phyloP scores from a whole-genome alignment of 2,329 filamentous ascomycete genomes.

The Penicillium sp. region DNA sequence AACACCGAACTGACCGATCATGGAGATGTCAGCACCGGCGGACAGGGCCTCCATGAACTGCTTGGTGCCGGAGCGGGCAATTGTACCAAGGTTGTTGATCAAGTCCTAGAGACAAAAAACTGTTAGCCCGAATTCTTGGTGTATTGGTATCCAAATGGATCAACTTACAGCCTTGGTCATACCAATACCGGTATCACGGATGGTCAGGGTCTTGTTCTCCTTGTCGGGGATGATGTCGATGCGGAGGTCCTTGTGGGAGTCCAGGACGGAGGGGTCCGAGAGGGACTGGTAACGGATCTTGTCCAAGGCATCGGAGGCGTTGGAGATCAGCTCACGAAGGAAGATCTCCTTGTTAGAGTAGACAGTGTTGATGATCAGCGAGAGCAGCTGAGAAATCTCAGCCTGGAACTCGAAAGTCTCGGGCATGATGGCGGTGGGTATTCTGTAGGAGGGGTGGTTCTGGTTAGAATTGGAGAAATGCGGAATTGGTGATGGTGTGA shows the following conservation, averaged over 20 bases:
- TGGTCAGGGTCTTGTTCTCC: conserved; percentile 95
- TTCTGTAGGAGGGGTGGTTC: conserved; percentile 13
- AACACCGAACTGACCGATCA: conserved; percentile 99
- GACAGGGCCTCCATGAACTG: conserved; percentile 99
- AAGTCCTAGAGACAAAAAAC: conserved; percentile 69
- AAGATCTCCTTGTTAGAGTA: conserved; percentile 99
- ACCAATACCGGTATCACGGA: conserved; percentile 98
- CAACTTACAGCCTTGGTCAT: conserved; percentile 98
- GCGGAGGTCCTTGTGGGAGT: conserved; percentile 95
- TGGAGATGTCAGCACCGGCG: conserved; percentile 98
- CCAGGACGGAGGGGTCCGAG: conserved; percentile 96
- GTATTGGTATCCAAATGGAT: neutral
- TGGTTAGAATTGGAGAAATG: conserved; percentile 13
- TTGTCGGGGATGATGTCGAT: conserved; percentile 99
- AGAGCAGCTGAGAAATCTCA: conserved; percentile 99
- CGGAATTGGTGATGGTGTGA: conserved; percentile 7
- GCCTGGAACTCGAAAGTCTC: conserved; percentile 99
- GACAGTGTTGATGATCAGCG: conserved; percentile 99
- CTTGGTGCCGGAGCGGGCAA: conserved; percentile 98
- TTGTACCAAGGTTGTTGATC: conserved; percentile 99
- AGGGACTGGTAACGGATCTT: conserved; percentile 99
- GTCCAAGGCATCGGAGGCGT: conserved; percentile 98
- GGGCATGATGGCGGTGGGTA: conserved; percentile 67
- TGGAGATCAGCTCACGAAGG: conserved; percentile 97
- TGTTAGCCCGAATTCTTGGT: conserved; percentile 14